Conservation (phyloP, 371 early-diverging fungal genomes). For the Syncephalis plumigaleata region DNA sequence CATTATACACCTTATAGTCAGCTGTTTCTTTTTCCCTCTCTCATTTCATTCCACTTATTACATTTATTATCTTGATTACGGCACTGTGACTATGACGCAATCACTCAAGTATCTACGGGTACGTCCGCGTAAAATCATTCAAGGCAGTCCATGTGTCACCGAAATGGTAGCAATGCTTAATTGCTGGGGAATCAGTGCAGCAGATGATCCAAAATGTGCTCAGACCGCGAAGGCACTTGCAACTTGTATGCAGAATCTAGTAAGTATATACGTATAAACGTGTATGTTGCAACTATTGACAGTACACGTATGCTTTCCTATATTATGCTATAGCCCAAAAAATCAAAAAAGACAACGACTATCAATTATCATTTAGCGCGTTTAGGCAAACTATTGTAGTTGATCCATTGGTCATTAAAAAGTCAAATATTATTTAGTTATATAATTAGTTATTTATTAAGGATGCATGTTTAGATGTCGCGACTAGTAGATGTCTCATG, state of each 20-base stretch:
- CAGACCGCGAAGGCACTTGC: constrained; percentile 30
- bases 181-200: constrained; percentile 41
- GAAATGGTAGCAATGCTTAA: constrained; percentile 48
- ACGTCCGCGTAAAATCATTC: constrained; percentile 37
- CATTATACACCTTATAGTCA: too few relatives aligned
- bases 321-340: constrained; percentile 18
- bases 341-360: constrained; percentile 29
- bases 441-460: too few relatives aligned
- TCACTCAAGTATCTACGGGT: constrained; percentile 42
- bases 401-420: not conserved
- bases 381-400: constrained; percentile 39
- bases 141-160: constrained; percentile 38
- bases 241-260: constrained; percentile 41
- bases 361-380: constrained; percentile 48
- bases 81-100: too few relatives aligned
- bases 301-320: not conserved
- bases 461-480: too few relatives aligned
- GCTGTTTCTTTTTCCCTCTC: too few relatives aligned
- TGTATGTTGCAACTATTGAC: too few relatives aligned
- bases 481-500: too few relatives aligned
- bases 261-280: constrained; percentile 11
- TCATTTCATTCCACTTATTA: too few relatives aligned
- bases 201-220: constrained; percentile 34
- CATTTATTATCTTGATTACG: too few relatives aligned
- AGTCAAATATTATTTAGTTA: too few relatives aligned